Base-by-base conservation (phyloP, 1,139 yeast species). In the Debaryomycetaceae sp. region DNA sequence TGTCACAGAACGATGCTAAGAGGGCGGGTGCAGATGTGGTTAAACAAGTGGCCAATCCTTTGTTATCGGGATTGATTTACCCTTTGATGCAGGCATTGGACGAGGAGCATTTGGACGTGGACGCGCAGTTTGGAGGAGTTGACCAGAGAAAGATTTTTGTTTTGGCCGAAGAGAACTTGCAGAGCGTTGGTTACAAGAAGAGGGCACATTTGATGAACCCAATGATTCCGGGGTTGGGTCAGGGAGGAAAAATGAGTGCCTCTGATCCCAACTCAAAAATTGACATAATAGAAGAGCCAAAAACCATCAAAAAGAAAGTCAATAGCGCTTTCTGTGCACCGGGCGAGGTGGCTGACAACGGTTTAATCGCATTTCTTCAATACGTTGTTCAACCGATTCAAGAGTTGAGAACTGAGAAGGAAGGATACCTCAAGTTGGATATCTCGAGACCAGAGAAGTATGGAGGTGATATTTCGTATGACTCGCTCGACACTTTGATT, bases 21-120 rank as follows among this genome's bases (percentile, higher is more conserved):
- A 83, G 98, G 64, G 99, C 99, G 1, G 99, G 99, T 60, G 98
- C 99, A 11, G 99, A 94, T 65, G 99, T 94, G 42, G 99, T 94
- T 48, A 94, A 94, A 65, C 98, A 94, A 70, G 97, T 91, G 39
- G 82, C 88, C 34, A 89, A 89, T 64, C 98, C 98, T 29, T 77
- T 91, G 50, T 78, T 94, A 48, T 83, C 95, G 28, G 98, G 98
- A 5, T 78, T 94, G 62, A 87, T 94, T 54, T 94, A 94, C 66
- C 99, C 99, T 40, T 79, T 94, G 58, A 92, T 94, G 98, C 99
- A 94, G 70, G 97, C 98, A 2, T 77, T 94, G 46, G 99, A 94
- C 64, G 99, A 94, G 67, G 85, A 94, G 58, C 83, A 84, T 63
- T 78, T 94, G 57, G 85, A 73, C 28, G 91, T 82, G 30, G 99